phyloP scores from a whole-genome alignment of 768 basidiomycete species.

The Trametes villosa region DNA sequence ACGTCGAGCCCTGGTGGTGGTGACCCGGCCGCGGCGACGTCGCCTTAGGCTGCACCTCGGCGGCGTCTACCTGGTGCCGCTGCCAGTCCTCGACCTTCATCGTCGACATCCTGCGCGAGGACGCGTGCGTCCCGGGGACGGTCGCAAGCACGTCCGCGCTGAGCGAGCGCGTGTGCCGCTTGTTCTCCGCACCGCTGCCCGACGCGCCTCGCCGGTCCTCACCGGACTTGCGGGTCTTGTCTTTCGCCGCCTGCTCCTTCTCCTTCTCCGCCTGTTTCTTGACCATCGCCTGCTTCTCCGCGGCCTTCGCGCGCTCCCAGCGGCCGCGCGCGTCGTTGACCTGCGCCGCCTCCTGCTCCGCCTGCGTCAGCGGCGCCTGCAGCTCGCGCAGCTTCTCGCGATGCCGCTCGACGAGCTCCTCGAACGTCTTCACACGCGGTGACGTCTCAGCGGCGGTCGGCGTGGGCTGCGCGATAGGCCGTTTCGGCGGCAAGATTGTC shows the following conservation, averaged over 20 bases:
- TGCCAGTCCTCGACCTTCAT: conserved; percentile 90
- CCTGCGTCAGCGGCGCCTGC: conserved; percentile 83
- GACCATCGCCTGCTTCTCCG: conserved; percentile 76
- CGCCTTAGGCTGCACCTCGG: conserved; percentile 15
- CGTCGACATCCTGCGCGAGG: conserved; percentile 69
- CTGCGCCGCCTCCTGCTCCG: conserved; percentile 76
- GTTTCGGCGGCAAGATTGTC: conserved; percentile 51
- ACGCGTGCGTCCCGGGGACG: conserved; percentile 38
- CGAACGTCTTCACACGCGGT: conserved; percentile 73
- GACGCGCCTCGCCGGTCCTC: conserved; percentile 10
- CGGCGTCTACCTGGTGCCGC: conserved; percentile 58
- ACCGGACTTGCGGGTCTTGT: conserved; percentile 19
- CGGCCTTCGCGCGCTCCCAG: conserved; percentile 79
- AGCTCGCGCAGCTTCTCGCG: conserved; percentile 81
- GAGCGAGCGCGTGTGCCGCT: conserved; percentile 45
- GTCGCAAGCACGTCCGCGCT: conserved; percentile 65
- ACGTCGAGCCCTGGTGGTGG: conserved; percentile 33
- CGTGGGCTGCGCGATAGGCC: conserved; percentile 38
- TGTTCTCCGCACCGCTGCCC: conserved; percentile 16
- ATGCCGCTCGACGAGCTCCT: conserved; percentile 86
- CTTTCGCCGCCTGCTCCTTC: conserved; percentile 52
- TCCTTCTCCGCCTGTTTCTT: conserved; percentile 75
- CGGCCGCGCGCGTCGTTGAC: conserved; percentile 74
- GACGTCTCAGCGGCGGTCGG: conserved; percentile 51
- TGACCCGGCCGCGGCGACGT: conserved; percentile 12